Base-by-base conservation (phyloP, 441 rosid species). In the Croton setiger region DNA sequence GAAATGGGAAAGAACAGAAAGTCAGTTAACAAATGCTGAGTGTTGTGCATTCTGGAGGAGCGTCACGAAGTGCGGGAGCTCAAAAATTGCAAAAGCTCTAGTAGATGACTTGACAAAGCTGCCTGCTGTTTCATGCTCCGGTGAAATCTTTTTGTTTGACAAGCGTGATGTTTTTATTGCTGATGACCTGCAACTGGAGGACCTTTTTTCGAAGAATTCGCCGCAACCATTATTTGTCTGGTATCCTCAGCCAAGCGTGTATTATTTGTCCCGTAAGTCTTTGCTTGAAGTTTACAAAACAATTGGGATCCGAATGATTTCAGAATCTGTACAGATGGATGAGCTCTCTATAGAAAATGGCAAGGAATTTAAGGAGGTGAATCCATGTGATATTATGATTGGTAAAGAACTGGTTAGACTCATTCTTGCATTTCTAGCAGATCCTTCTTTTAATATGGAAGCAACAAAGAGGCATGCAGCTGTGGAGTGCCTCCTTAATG, bases 21-120 rank as follows among this genome's bases (percentile, higher is more conserved):
- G 59, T 5, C 53, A 21, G 21, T 60, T 91, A 81, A 75, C 90
- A 3, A 33, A 73, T 17, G 74, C 67, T 1, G 83, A 84, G 68
- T 88, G 93, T 55, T 79, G 80, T 74, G 83, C 92, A 52, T 91
- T 91, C 67, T 91, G 97, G 97, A 47, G 73, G 11, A 81, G 68
- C 56, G 79, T 78, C 21, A 1, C 71, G 53, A 60, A 47, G 58
- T 66, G 77, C n/a, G 44, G 63, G 69, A 35, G 74, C 73, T 41
- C 75, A 1, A 60, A 54, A 45, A 66, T 60, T 0, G 75, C 70
- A 66, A 53, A 39, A 74, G 57, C 53, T 47, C 82, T 84, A 21
- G 75, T 86, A 37, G 82, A 81, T 7, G 69, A 60, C 5, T 33
- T 87, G 69, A 47, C 60, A 15, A 84, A 83, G 79, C 67, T 89